These are phyloP conservation scores for Pseudoscleropodium purum DNA, from an alignment of 225 moss, liverwort and hornwort species.

Conservation along the genomic window DNA sequence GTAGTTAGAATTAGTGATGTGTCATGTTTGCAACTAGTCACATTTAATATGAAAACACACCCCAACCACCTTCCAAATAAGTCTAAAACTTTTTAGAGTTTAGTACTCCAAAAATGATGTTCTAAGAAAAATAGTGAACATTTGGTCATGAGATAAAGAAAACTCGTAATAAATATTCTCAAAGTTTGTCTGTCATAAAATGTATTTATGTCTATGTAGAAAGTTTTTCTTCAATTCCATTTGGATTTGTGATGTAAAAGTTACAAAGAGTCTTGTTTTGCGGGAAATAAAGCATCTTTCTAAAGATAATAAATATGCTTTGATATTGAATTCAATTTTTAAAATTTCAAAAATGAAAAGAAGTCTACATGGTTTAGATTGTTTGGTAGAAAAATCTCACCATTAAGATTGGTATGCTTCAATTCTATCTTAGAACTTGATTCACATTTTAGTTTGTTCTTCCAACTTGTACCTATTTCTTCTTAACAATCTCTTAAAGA, in stretches of 20 bases:
- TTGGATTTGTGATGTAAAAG: neutral
- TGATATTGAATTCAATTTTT: neutral
- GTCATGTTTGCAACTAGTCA: accelerated
- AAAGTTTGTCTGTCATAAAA: neutral
- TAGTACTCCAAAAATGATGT: no score
- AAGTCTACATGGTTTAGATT: neutral
- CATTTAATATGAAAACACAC: neutral
- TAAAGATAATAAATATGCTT: neutral
- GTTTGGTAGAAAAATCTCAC: neutral
- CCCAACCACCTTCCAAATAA: neutral
- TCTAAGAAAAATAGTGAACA: neutral
- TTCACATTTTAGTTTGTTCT: neutral
- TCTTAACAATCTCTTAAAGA: neutral
- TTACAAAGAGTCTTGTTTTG: neutral
- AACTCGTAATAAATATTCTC: neutral
- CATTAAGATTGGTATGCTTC: neutral
- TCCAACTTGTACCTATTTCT: neutral
- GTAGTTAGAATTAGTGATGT: neutral
- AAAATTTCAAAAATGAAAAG: neutral
- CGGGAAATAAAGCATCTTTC: accelerated
- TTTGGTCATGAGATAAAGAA: accelerated
- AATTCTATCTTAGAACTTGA: neutral
- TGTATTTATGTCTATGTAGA: neutral
- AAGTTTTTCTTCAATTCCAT: neutral
- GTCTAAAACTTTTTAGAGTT: neutral